Base-by-base conservation (phyloP, 345 rosid genomes). In the Litchi chinensis region DNA sequence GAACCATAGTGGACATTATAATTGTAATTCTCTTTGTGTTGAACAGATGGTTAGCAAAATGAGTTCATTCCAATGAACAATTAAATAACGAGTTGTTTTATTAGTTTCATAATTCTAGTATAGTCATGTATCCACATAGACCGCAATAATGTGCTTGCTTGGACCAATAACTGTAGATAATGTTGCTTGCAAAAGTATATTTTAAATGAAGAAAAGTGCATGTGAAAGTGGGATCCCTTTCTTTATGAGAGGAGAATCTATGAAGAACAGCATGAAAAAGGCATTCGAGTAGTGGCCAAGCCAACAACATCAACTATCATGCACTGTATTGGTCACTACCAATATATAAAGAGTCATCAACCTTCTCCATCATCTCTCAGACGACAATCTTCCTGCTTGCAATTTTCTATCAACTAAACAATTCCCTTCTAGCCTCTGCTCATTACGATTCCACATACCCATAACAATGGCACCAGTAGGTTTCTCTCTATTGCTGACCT, bases 141-240 rank as follows among this genome's bases (percentile, higher is more conserved):
- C 3, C 24, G 26, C 63, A 57, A 57, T 57, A 57, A 19, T 57
- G 9, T 57, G 63, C 63, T 57, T 69, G 73, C 9, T 12, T 6
- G 56, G 18, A n/a, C 37, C 57, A 43, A 21, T 52, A 71, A 26
- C 13, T 15, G 1, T 2, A 56, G 37, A 8, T 8, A n/a, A 4
- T 70, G 41, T 2, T 26, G 40, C 3, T 70, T 70, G 5, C 62
- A 70, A 13, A 16, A 46, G 28, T 32, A 70, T 15, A 22, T 10
- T 39, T n/a, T 59, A 44, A 19, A 50, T 12, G 15, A 26, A 43
- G 10, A 16, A 32, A 22, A 37, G 11, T 15, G 66, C 62, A 19
- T 66, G 54, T 11, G 28, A 19, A 70, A 71, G 77, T 78, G 74
- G 59, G 26, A 68, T 63, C 57, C 40, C 28, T 73, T 73, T 22